These are phyloP conservation scores for Dioscorea alata DNA, from an alignment of 106 monocot species.

Conservation along the genomic window DNA sequence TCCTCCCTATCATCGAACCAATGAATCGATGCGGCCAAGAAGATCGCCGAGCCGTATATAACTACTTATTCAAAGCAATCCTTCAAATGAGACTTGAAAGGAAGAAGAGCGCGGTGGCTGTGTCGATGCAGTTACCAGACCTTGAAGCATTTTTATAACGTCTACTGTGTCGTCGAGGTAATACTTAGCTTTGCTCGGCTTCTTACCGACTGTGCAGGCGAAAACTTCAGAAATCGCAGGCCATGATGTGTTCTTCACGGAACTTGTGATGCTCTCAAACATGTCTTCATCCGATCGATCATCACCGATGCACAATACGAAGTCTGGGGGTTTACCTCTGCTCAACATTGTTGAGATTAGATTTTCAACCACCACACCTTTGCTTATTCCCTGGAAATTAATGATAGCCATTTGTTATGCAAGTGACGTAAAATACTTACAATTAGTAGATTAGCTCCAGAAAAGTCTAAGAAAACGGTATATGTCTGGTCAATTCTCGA, in stretches of 20 bases:
- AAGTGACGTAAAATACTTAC: too few relatives aligned
- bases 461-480: too few relatives aligned
- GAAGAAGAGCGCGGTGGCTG: neutral
- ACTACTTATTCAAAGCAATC: neutral
- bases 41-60: too few relatives aligned
- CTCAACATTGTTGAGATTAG: conserved; percentile 27
- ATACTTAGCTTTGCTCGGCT: conserved; percentile 89
- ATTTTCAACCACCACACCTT: conserved; percentile 22
- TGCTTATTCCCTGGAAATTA: conserved; percentile 22
- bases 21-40: too few relatives aligned
- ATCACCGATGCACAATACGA: conserved; percentile 74
- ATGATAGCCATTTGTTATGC: too few relatives aligned
- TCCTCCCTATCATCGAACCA: too few relatives aligned
- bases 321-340: conserved; percentile 45
- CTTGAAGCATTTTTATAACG: conserved; percentile 65
- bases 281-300: conserved; percentile 90
- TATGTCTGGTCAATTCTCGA: too few relatives aligned
- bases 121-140: conserved; percentile 35
- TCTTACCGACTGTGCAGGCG: conserved; percentile 83
- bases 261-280: conserved; percentile 67
- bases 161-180: conserved; percentile 76
- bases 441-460: neutral
- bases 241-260: conserved; percentile 26
- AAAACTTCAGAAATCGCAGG: conserved; percentile 49
- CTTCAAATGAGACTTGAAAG: conserved; percentile 29